Evolutionary conservation across 1,139 yeast genomes (phyloP).

Genomic region (Geotrichum reessii): DNA sequence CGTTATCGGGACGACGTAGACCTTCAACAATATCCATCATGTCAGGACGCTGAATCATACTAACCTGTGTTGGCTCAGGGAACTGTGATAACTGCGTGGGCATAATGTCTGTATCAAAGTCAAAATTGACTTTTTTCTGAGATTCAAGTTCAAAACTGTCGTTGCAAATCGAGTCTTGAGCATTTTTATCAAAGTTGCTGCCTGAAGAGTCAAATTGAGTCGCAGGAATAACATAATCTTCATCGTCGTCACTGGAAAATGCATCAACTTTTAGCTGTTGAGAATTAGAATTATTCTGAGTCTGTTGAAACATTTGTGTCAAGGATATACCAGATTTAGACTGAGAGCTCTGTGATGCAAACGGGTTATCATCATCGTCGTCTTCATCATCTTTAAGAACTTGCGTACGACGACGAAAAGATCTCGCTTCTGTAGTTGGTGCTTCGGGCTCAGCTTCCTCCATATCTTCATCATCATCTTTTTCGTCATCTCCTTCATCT

Average conservation of each 20-base stretch:
- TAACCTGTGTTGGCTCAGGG: conserved; percentile 20
- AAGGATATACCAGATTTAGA: background rate
- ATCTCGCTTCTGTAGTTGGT: background rate
- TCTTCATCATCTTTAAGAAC: conserved; percentile 15
- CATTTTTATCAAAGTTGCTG: background rate
- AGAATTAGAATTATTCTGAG: background rate
- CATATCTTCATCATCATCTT: conserved; percentile 17
- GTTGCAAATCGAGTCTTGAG: background rate
- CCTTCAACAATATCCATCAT: background rate
- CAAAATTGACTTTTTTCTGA: background rate
- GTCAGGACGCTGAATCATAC: background rate
- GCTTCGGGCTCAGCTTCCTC: background rate
- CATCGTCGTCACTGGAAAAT: background rate
- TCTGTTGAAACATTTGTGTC: conserved; percentile 10
- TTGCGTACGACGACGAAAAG: conserved; percentile 3
- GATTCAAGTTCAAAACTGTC: background rate
- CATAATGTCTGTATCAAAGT: background rate
- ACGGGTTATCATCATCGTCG: conserved; percentile 1
- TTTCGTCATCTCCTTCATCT: conserved; percentile 19
- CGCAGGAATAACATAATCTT: background rate
- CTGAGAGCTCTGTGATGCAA: background rate
- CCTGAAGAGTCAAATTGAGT: background rate
- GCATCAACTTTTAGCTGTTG: background rate
- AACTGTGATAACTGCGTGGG: conserved; percentile 23
- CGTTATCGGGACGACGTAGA: background rate